Conservation (phyloP, 176 grass and related monocot genomes). For the Aegilops bicornis region DNA sequence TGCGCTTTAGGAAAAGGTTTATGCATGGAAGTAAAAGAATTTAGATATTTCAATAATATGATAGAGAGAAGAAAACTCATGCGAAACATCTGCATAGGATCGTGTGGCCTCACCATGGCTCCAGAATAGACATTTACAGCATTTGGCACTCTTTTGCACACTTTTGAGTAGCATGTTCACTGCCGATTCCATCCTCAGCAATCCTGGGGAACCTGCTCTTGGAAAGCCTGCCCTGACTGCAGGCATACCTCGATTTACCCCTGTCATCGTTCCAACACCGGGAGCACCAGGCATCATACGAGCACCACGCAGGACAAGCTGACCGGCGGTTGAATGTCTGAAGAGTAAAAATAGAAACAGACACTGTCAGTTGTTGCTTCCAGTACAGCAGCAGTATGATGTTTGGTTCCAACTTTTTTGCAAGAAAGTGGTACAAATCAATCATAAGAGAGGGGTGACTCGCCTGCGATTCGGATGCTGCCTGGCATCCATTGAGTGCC, state of each 20-base stretch:
- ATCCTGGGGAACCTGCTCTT: conserved; percentile 44
- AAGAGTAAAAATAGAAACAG: too few species aligned
- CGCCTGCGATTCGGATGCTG: too few species aligned
- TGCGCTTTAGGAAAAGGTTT: not conserved
- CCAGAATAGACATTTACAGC: conserved; percentile 47
- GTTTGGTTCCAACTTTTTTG: too few species aligned
- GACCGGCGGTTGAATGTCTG: too few species aligned
- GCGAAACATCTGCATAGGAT: conserved; percentile 63
- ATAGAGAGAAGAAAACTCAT: conserved; percentile 49
- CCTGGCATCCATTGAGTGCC: too few species aligned
- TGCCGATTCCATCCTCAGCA: conserved; percentile 60
- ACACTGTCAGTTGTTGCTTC: too few species aligned
- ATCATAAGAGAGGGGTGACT: too few species aligned
- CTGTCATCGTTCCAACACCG: conserved; percentile 19
- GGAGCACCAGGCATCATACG: too few species aligned
- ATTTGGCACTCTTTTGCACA: conserved; percentile 50
- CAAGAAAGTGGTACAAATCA: too few species aligned
- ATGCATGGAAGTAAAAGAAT: not conserved
- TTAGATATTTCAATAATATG: conserved; percentile 17
- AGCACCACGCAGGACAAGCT: too few species aligned
- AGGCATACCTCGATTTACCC: conserved; percentile 49
- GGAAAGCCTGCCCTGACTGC: conserved; percentile 58
- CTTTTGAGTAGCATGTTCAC: conserved; percentile 44
- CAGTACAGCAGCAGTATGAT: too few species aligned
- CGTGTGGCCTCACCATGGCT: conserved; percentile 39